Evolutionary conservation across 495 filamentous ascomycete genomes (phyloP).

Genomic region (Penicillium dipodomyicola): DNA sequence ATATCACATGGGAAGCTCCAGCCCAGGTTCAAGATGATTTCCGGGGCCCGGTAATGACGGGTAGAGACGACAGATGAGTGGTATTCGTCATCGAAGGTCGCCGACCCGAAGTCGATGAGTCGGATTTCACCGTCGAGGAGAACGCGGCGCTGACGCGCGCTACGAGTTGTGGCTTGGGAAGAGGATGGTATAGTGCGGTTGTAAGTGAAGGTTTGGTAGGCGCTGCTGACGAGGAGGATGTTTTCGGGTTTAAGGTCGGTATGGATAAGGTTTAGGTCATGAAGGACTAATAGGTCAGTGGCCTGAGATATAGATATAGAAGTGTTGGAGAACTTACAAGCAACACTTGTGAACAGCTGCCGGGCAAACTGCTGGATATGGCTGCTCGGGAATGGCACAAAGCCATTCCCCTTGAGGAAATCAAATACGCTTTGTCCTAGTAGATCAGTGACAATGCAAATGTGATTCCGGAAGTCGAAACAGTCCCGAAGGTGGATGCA

Average conservation of each 20-base stretch:
- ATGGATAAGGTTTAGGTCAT: slow-evolving; percentile 96
- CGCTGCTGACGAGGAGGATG: slow-evolving; percentile 85
- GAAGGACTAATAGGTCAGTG: slow-evolving; percentile 64
- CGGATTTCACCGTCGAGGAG: slow-evolving; percentile 94
- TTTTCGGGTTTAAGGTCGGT: slow-evolving; percentile 99
- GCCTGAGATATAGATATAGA: neutral
- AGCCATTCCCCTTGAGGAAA: slow-evolving; percentile 91
- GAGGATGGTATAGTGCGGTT: slow-evolving; percentile 92
- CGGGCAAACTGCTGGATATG: slow-evolving; percentile 97
- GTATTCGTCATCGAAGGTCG: slow-evolving; percentile 97
- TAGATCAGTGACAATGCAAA: slow-evolving; percentile 97
- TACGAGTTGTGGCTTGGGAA: slow-evolving; percentile 69
- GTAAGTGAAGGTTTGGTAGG: slow-evolving; percentile 95
- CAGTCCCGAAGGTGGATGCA: slow-evolving; percentile 97
- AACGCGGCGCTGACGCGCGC: slow-evolving; percentile 81
- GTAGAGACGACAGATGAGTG: slow-evolving; percentile 97
- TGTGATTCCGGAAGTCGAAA: slow-evolving; percentile 96
- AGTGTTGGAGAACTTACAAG: slow-evolving; percentile 62
- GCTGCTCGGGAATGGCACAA: slow-evolving; percentile 97
- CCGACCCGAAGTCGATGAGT: slow-evolving; percentile 95
- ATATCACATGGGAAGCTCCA: slow-evolving; percentile 99
- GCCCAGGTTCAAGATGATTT: slow-evolving; percentile 94
- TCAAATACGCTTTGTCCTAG: slow-evolving; percentile 97
- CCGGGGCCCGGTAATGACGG: slow-evolving; percentile 91
- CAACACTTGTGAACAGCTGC: slow-evolving; percentile 95